These are phyloP conservation scores for Magnaporthiopsis rhizophila DNA, from an alignment of 2,329 filamentous ascomycete genomes.

Conservation along the genomic window DNA sequence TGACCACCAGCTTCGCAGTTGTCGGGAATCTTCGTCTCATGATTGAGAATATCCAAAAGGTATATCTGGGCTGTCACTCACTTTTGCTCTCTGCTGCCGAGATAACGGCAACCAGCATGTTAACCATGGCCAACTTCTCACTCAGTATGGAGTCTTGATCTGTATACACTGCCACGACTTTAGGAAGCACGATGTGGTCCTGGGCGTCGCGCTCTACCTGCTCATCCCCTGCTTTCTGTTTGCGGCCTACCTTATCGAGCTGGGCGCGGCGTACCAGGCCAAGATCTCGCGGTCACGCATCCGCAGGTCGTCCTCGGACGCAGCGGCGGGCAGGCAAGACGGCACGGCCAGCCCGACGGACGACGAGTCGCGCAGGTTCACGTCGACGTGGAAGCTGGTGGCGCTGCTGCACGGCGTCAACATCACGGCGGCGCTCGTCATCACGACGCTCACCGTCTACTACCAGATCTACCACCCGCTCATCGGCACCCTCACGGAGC, in stretches of 20 bases:
- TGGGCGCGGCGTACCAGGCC: constrained; percentile 72
- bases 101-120: not conserved
- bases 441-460: constrained; percentile 83
- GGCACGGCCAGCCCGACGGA: constrained; percentile 48
- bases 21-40: constrained; percentile 89
- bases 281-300: constrained; percentile 54
- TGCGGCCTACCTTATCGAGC: constrained; percentile 82
- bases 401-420: constrained; percentile 78
- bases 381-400: constrained; percentile 70
- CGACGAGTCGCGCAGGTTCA: constrained; percentile 58
- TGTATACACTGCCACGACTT: constrained; percentile 88
- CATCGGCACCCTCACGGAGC: constrained; percentile 82
- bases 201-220: constrained; percentile 73
- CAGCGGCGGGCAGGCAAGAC: constrained; percentile 25
- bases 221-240: constrained; percentile 87
- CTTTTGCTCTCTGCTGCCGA: not conserved
- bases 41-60: constrained; percentile 95
- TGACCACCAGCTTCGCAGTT: constrained; percentile 43
- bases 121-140: constrained; percentile 9
- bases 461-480: constrained; percentile 86
- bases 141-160: constrained; percentile 86
- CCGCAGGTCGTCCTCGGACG: constrained; percentile 17
- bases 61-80: constrained; percentile 22
- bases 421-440: constrained; percentile 68
- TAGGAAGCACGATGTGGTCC: constrained; percentile 64